Evolutionary conservation across 2,329 filamentous ascomycete species (phyloP).

Genomic region (Apiospora rasikravindrae): DNA sequence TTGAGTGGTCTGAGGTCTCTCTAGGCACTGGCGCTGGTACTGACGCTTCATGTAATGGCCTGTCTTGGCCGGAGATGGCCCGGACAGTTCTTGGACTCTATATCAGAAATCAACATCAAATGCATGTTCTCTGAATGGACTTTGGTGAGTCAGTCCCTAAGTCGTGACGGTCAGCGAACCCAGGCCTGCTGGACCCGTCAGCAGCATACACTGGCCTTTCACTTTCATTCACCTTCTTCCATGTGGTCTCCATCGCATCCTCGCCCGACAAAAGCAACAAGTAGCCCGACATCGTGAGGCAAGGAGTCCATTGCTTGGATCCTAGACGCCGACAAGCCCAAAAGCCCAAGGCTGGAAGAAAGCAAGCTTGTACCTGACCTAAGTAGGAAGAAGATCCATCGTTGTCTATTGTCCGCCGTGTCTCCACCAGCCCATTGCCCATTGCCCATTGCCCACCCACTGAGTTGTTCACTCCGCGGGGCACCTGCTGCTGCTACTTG

Average conservation of each 20-base stretch:
- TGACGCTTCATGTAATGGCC: no score
- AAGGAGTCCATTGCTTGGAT: background rate
- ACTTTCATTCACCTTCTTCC: background rate
- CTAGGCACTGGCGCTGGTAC: background rate
- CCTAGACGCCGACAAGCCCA: background rate
- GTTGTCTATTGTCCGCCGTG: background rate
- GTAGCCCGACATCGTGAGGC: background rate
- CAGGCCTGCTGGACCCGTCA: background rate
- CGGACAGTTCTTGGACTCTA: background rate
- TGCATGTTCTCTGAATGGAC: background rate
- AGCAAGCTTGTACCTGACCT: background rate
- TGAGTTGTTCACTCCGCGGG: constrained; percentile 2
- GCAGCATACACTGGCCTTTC: background rate
- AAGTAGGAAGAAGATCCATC: background rate
- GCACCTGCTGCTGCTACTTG: background rate
- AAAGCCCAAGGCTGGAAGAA: background rate
- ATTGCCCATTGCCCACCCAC: background rate
- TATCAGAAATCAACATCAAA: background rate
- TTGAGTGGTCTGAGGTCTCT: background rate
- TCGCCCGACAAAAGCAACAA: background rate
- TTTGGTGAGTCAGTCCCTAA: background rate
- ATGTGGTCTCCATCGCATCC: background rate
- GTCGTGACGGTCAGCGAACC: background rate
- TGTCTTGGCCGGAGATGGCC: background rate
- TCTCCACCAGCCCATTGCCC: background rate